Percentiles rank a stretch among this genome's conserved stretches.
Evolutionary conservation across 163 green algal species (phyloP).

Genomic region (Prototheca wickerhamii): DNA sequence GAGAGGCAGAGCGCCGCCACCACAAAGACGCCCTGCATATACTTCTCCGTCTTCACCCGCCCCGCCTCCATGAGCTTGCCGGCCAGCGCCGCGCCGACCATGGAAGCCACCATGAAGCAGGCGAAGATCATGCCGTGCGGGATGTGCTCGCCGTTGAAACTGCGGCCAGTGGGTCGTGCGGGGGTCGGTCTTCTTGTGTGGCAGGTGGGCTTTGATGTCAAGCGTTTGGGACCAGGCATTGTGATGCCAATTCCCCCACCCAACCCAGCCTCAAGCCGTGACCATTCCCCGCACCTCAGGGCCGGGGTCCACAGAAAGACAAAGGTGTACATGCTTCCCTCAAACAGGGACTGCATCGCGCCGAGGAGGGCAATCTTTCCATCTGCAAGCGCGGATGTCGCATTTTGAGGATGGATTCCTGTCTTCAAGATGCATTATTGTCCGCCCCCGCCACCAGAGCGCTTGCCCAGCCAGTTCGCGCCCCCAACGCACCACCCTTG

Average conservation of each 20-base stretch:
- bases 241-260: no score
- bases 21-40: slow-evolving; percentile 83
- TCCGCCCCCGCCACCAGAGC: no score
- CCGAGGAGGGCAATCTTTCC: slow-evolving; percentile 71
- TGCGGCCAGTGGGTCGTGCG: background rate
- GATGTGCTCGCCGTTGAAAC: slow-evolving; percentile 60
- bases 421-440: no score
- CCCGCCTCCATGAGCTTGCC: slow-evolving; percentile 50
- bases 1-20: slow-evolving; percentile 43
- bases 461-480: no score
- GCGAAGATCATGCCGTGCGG: slow-evolving; percentile 95
- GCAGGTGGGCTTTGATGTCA: no score
- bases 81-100: slow-evolving; percentile 76
- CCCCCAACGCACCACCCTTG: slow-evolving; percentile 9
- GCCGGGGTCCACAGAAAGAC: slow-evolving; percentile 83
- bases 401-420: no score
- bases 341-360: slow-evolving; percentile 83
- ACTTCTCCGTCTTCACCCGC: slow-evolving; percentile 58
- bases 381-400: slow-evolving; percentile 47
- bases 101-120: slow-evolving; percentile 91
- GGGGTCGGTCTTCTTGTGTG: background rate
- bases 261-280: background rate
- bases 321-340: slow-evolving; percentile 84
- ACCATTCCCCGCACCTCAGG: slow-evolving; percentile 31
- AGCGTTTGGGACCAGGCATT: no score